Percentiles rank a stretch among this genome's conserved stretches.
These are phyloP conservation scores for Pseudocercospora vitis DNA, from an alignment of 2,329 filamentous ascomycete genomes.

Conservation along the genomic window DNA sequence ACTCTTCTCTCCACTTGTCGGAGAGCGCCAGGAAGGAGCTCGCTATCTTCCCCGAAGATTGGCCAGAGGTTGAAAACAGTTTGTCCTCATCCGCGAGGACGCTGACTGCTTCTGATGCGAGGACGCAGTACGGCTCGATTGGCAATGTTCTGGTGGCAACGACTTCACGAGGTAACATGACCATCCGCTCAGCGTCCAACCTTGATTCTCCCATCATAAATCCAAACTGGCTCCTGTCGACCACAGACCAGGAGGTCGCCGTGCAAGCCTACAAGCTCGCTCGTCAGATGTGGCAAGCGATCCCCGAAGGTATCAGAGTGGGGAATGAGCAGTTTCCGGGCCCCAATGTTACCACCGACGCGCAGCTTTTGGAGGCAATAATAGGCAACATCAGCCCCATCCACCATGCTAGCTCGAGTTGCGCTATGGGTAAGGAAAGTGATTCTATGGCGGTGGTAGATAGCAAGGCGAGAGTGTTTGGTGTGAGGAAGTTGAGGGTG, in stretches of 20 bases:
- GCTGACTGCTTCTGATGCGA: slow-evolving; percentile 28
- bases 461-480: slow-evolving; percentile 40
- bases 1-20: slow-evolving; percentile 20
- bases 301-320: slow-evolving; percentile 31
- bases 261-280: slow-evolving; percentile 37
- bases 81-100: slow-evolving; percentile 12
- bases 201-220: slow-evolving; percentile 38
- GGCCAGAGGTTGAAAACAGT: slow-evolving; percentile 38
- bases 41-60: slow-evolving; percentile 35
- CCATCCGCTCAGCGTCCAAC: slow-evolving; percentile 34
- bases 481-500: slow-evolving; percentile 41
- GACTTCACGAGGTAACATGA: slow-evolving; percentile 40
- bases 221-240: slow-evolving; percentile 40
- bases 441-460: slow-evolving; percentile 42
- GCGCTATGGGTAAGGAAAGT: slow-evolving; percentile 32
- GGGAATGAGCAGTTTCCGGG: slow-evolving; percentile 45
- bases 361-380: slow-evolving; percentile 44
- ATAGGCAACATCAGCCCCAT: slow-evolving; percentile 17
- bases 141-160: slow-evolving; percentile 36
- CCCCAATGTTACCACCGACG: slow-evolving; percentile 42
- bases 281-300: slow-evolving; percentile 33
- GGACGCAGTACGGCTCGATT: slow-evolving; percentile 39
- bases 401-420: slow-evolving; percentile 21
- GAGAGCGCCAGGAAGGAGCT: slow-evolving; percentile 11
- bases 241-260: slow-evolving; percentile 38